phyloP scores from a whole-genome alignment of 2,329 filamentous ascomycete species.

The Bipolaris gigantea region DNA sequence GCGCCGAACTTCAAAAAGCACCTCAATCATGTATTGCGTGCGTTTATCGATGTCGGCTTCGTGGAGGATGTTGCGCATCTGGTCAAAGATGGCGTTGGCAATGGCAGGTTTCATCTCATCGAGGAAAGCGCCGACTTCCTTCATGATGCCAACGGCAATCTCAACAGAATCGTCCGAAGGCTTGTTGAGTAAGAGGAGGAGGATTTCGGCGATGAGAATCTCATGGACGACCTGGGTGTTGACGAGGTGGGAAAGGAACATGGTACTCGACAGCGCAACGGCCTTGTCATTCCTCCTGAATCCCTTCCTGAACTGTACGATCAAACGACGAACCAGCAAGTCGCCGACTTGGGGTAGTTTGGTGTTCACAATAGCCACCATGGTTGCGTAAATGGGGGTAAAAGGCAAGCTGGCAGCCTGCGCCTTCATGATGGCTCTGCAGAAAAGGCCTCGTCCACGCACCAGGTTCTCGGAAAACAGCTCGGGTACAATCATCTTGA shows the following conservation, averaged over 20 bases:
- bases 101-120: conserved; percentile 94
- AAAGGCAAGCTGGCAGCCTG: conserved; percentile 95
- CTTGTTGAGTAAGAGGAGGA: conserved; percentile 89
- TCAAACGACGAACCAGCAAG: conserved; percentile 78
- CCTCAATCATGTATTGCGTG: conserved; percentile 99
- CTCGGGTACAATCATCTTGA: conserved; percentile 96
- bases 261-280: conserved; percentile 89
- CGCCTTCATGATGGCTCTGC: conserved; percentile 96
- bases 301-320: conserved; percentile 92
- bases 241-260: conserved; percentile 91
- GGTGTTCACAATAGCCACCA: conserved; percentile 96
- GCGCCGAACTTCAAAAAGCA: conserved; percentile 93
- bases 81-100: conserved; percentile 87
- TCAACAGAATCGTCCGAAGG: conserved; percentile 97
- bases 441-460: conserved; percentile 88
- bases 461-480: conserved; percentile 93
- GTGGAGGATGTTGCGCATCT: conserved; percentile 92
- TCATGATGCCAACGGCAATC: conserved; percentile 90
- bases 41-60: conserved; percentile 97
- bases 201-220: conserved; percentile 87
- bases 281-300: conserved; percentile 97
- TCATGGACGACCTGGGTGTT: conserved; percentile 97
- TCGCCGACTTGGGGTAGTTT: conserved; percentile 95
- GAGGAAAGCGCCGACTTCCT: conserved; percentile 89
- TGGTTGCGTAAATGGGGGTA: conserved; percentile 92